phyloP scores from a whole-genome alignment of 257 asterid species.

The Phtheirospermum japonicum region DNA sequence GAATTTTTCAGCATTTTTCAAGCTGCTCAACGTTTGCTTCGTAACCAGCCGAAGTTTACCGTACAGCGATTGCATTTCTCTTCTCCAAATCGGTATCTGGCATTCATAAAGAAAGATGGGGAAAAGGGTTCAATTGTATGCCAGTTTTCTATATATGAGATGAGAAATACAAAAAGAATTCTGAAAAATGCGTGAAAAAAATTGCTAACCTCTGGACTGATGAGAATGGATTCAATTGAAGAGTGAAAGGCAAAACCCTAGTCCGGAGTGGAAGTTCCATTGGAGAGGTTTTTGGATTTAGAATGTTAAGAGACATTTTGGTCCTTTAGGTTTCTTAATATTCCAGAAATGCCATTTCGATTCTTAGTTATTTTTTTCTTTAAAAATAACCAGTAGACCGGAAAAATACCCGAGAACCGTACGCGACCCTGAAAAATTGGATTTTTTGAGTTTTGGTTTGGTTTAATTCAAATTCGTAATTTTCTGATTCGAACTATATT shows the following conservation, averaged over 20 bases:
- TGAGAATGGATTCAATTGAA: conserved; percentile 5
- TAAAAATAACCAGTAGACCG: too few species aligned
- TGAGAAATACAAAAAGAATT: background rate
- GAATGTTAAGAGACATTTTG: conserved; percentile 15
- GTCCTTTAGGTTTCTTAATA: conserved; percentile 20
- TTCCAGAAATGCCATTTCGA: too few species aligned
- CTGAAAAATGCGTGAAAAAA: background rate
- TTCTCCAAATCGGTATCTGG: conserved; percentile 31
- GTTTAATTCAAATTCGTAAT: too few species aligned
- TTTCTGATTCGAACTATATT: too few species aligned
- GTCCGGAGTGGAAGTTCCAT: background rate
- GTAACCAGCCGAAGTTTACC: conserved; percentile 41
- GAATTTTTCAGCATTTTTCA: conserved; percentile 34
- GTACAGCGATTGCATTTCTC: conserved; percentile 50
- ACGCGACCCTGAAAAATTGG: too few species aligned
- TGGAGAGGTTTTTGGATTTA: conserved; percentile 31
- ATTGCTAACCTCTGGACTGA: conserved; percentile 14
- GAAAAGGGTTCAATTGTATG: background rate
- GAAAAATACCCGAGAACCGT: too few species aligned
- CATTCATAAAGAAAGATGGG: background rate
- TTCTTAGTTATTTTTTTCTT: too few species aligned
- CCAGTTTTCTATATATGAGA: background rate
- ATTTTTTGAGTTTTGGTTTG: too few species aligned
- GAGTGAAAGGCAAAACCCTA: conserved; percentile 32
- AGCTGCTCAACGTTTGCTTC: conserved; percentile 34